Conservation (phyloP, 345 rosid genomes). For the Syzygium aqueum region DNA sequence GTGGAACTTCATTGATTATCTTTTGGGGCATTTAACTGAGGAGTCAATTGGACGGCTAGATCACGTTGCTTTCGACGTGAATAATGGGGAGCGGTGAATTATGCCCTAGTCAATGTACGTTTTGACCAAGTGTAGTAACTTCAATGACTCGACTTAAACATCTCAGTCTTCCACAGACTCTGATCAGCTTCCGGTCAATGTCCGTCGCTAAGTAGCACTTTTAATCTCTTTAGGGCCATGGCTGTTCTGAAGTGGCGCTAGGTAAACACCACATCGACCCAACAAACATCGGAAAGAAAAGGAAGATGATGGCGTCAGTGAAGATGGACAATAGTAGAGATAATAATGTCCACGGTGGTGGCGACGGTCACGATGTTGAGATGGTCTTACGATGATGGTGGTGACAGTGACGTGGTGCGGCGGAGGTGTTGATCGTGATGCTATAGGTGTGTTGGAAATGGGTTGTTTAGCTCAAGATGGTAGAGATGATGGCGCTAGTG, state of each 20-base stretch:
- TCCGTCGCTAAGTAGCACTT: not conserved
- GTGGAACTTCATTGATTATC: not conserved
- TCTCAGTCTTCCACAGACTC: not conserved
- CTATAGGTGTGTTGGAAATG: not conserved
- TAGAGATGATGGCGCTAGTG: not conserved
- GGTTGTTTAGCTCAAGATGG: not conserved
- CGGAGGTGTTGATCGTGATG: not conserved
- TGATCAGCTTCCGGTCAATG: not conserved
- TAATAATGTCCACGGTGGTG: accelerated
- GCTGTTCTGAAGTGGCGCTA: not conserved
- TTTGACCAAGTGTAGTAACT: not conserved
- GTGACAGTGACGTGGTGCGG: not conserved
- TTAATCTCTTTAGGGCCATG: not conserved
- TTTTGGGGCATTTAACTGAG: not conserved
- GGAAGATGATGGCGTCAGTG: not conserved
- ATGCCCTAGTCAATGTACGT: not conserved
- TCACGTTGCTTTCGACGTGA: not conserved
- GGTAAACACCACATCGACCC: not conserved
- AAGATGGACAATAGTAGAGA: not conserved
- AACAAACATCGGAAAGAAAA: not conserved
- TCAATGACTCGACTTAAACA: not conserved
- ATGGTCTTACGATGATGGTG: not conserved
- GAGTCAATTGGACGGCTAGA: not conserved
- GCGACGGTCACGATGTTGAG: not conserved
- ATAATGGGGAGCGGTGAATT: not conserved